Evolutionary conservation across 441 rosid genomes (phyloP).

Genomic region (Populus hybrid): DNA sequence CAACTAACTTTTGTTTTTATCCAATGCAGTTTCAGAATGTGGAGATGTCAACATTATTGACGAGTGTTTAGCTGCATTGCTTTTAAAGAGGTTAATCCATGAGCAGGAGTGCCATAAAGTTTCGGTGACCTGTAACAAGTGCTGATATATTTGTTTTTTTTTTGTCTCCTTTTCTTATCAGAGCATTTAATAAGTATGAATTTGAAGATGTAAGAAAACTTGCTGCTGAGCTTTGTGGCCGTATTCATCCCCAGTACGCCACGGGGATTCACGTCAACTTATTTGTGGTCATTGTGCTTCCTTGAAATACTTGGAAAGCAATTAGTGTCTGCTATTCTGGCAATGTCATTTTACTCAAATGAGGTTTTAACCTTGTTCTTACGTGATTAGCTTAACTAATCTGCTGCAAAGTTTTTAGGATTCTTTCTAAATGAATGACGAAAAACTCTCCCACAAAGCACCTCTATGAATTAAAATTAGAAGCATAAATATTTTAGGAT

Average conservation of each 20-base stretch:
- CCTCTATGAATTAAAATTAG: not conserved
- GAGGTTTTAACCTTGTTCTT: not conserved
- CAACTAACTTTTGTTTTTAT: conserved; percentile 21
- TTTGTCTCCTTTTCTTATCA: conserved; percentile 30
- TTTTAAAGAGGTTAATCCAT: conserved; percentile 63
- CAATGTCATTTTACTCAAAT: not conserved
- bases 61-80: conserved; percentile 63
- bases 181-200: conserved; percentile 72
- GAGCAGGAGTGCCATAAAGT: conserved; percentile 19
- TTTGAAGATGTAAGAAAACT: conserved; percentile 88
- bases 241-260: conserved; percentile 72
- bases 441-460: not conserved
- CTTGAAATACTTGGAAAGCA: conserved; percentile 9
- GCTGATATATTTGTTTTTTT: conserved; percentile 22
- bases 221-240: conserved; percentile 95
- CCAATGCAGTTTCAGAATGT: conserved; percentile 38
- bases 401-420: not conserved
- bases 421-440: not conserved
- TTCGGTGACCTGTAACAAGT: conserved; percentile 21
- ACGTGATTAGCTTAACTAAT: not conserved
- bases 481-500: not conserved
- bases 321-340: conserved; percentile 5
- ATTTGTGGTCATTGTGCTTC: conserved; percentile 14
- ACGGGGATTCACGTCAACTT: conserved; percentile 6
- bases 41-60: conserved; percentile 39